Conservation (phyloP, 2,329 filamentous ascomycete species). For the Dothiorella sarmentorum region DNA sequence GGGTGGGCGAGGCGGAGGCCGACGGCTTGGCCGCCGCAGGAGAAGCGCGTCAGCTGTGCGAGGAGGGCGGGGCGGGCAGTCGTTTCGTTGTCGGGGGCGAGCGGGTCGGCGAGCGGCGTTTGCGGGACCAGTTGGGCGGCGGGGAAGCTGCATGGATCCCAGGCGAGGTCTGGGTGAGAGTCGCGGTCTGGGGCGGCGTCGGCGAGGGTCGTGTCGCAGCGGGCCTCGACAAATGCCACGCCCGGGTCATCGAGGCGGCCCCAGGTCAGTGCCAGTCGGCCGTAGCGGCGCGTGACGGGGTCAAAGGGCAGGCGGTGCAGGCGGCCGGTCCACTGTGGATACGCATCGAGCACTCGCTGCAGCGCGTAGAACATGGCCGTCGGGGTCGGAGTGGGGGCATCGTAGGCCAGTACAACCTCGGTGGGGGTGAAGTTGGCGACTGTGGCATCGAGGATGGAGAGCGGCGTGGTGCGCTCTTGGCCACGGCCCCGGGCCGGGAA, state of each 20-base stretch:
- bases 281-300: not conserved
- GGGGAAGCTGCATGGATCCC: conserved; percentile 2
- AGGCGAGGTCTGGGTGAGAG: not conserved
- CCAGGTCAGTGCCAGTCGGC: conserved; percentile 2
- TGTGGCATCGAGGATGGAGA: conserved; percentile 24
- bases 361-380: not conserved
- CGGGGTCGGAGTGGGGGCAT: not conserved
- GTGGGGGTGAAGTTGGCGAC: conserved; percentile 9
- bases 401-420: conserved; percentile 6
- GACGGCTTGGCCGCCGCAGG: conserved; percentile 42
- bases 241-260: conserved; percentile 10
- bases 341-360: not conserved
- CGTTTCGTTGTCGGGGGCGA: not conserved
- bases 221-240: conserved; percentile 6
- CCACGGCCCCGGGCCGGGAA: not conserved
- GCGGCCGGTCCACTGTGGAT: conserved; percentile 8
- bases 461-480: not conserved
- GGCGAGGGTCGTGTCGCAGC: not conserved
- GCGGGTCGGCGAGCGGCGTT: not conserved
- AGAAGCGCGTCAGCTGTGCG: conserved; percentile 42
- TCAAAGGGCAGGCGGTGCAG: not conserved
- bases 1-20: conserved; percentile 44
- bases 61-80: conserved; percentile 21
- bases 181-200: not conserved
- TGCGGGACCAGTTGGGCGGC: conserved; percentile 2